These are phyloP conservation scores for Globisporangium cylindrosporum DNA, from an alignment of 352 stramenopile genomes.

Conservation along the genomic window DNA sequence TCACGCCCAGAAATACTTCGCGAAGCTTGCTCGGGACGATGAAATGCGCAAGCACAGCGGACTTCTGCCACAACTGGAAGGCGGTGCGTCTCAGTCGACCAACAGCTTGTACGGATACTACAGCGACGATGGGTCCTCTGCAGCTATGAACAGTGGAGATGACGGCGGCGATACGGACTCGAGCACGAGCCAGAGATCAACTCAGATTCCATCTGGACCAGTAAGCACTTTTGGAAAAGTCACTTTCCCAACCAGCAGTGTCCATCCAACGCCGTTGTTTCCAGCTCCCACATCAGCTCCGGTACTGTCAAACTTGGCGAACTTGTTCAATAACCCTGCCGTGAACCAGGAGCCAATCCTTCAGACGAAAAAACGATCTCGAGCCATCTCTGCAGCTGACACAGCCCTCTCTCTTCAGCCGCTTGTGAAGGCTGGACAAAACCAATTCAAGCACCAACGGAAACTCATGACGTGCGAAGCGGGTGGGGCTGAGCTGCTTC, in stretches of 20 bases:
- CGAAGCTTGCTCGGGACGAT: conserved; percentile 78
- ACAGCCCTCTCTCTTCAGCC: conserved; percentile 2
- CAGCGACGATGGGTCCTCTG: conserved; percentile 60
- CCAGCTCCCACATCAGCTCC: neutral
- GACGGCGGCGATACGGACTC: conserved; percentile 35
- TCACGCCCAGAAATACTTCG: conserved; percentile 87
- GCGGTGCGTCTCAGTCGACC: conserved; percentile 15
- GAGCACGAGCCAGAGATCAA: conserved; percentile 11
- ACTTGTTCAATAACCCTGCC: neutral
- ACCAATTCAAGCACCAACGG: conserved; percentile 8
- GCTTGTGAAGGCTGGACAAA: neutral
- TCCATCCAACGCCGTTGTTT: neutral
- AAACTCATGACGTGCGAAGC: conserved; percentile 17
- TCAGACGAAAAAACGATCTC: conserved; percentile 33
- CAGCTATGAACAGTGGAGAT: conserved; percentile 55
- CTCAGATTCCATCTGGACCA: neutral
- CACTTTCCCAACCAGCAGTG: neutral
- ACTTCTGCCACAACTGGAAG: conserved; percentile 11
- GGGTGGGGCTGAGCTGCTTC: conserved; percentile 32
- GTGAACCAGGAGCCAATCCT: neutral
- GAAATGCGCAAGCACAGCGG: conserved; percentile 55
- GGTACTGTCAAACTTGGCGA: neutral
- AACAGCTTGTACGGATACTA: conserved; percentile 42
- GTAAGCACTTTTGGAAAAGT: neutral
- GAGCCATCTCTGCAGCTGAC: conserved; percentile 7